Evolutionary conservation across 257 asterid genomes (phyloP).

Genomic region (Nicotiana tabacum): DNA sequence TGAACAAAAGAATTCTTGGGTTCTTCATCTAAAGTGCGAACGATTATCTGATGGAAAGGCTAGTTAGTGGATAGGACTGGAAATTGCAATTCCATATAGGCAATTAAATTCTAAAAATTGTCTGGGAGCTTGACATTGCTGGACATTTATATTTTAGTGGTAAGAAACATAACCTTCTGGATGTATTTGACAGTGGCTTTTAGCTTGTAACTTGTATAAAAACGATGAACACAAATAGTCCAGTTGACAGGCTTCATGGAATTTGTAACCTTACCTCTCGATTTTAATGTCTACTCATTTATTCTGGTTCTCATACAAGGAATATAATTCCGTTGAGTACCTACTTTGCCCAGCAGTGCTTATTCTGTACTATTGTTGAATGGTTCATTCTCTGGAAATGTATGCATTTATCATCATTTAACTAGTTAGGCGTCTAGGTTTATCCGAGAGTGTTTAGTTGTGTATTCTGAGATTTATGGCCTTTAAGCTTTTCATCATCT

Average conservation of each 20-base stretch:
- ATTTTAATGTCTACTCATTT: not conserved
- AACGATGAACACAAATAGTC: not conserved
- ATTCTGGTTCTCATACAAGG: not conserved
- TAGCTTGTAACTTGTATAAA: not conserved
- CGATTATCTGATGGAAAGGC: not conserved
- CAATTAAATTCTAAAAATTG: not conserved
- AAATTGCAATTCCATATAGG: not conserved
- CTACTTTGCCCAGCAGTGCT: not conserved
- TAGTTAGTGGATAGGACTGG: not conserved
- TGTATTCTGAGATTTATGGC: not conserved
- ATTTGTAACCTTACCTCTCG: not conserved
- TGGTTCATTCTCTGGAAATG: not conserved
- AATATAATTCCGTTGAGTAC: not conserved
- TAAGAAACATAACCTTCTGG: not conserved
- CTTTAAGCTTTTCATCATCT: constrained; percentile 6
- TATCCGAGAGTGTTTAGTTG: not conserved
- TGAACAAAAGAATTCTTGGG: not conserved
- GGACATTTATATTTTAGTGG: not conserved
- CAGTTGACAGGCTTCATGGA: not conserved
- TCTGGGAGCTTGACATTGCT: not conserved
- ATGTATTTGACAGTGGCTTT: not conserved
- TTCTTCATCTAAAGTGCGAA: not conserved
- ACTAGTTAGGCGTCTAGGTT: not conserved
- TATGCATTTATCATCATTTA: not conserved
- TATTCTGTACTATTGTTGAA: not conserved